Conservation (phyloP, 2,329 filamentous ascomycete genomes). For the Alternaria brassicicola region DNA sequence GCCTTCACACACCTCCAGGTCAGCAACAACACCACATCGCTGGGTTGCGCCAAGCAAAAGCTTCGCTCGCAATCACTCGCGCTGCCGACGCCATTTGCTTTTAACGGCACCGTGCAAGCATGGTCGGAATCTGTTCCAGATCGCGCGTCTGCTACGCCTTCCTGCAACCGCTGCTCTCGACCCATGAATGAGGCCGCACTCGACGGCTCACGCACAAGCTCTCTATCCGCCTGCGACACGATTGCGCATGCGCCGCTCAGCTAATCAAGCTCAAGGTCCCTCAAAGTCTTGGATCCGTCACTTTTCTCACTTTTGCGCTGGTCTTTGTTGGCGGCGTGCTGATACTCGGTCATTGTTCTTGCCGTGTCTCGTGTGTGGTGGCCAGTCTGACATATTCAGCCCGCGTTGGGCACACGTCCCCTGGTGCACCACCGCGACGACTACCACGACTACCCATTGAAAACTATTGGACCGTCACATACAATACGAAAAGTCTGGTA, state of each 20-base stretch:
- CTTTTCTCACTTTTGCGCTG: background rate
- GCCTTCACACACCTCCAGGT: conserved; percentile 1
- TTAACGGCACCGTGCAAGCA: conserved; percentile 23
- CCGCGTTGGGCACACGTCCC: conserved; percentile 1
- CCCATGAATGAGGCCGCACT: conserved; percentile 20
- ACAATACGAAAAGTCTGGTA: background rate
- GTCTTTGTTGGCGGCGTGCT: background rate
- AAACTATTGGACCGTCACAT: background rate
- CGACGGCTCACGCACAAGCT: conserved; percentile 18
- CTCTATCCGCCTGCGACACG: conserved; percentile 17
- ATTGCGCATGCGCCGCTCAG: conserved; percentile 8
- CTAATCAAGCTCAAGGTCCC: conserved; percentile 18
- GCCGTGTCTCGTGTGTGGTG: conserved; percentile 1
- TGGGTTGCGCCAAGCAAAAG: conserved; percentile 20
- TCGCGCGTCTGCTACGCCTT: conserved; percentile 24
- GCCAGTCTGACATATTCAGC: conserved; percentile 9
- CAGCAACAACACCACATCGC: conserved; percentile 11
- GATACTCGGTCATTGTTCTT: background rate
- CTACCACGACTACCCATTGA: background rate
- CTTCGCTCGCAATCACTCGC: conserved; percentile 12
- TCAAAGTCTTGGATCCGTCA: background rate
- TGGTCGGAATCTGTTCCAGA: conserved; percentile 22
- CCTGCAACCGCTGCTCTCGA: conserved; percentile 14
- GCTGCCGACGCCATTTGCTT: conserved; percentile 18
- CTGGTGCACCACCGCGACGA: background rate